A percentile compares a stretch with the other conserved stretches of the same genome.
These are phyloP conservation scores for Pelargonium myrrhifolium DNA, from an alignment of 441 rosid species.

Conservation along the genomic window DNA sequence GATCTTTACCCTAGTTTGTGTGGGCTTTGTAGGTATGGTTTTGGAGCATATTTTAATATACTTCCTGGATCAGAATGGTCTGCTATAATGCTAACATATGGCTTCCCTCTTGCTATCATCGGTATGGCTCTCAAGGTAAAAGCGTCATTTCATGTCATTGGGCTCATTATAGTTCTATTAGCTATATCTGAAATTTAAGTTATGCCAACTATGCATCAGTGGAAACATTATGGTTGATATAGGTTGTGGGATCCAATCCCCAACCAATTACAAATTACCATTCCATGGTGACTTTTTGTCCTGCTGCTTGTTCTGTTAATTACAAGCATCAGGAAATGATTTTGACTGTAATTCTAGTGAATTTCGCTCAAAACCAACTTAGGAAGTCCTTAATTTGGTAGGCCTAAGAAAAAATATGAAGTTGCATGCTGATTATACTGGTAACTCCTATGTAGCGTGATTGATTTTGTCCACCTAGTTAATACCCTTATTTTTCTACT, in stretches of 20 bases:
- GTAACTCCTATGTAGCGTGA: too few relatives aligned
- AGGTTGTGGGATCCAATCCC: neutral
- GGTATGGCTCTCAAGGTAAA: conserved; percentile 97
- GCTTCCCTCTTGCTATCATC: conserved; percentile 90
- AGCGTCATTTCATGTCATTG: conserved; percentile 11
- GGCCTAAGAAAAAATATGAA: too few relatives aligned
- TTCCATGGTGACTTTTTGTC: neutral
- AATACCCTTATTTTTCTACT: conserved; percentile 1
- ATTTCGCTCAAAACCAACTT: too few relatives aligned
- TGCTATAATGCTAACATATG: conserved; percentile 85
- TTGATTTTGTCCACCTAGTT: conserved; percentile 4
- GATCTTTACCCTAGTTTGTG: conserved; percentile 8
- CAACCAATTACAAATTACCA: neutral
- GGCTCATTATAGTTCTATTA: neutral
- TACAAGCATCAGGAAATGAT: too few relatives aligned
- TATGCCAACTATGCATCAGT: neutral
- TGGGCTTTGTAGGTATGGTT: conserved; percentile 58
- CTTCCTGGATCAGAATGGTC: conserved; percentile 98
- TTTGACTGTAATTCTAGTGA: too few relatives aligned
- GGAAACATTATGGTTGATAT: neutral
- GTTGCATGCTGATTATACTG: too few relatives aligned
- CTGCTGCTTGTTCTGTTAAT: too few relatives aligned
- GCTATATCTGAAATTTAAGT: conserved; percentile 5
- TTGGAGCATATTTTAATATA: conserved; percentile 86
- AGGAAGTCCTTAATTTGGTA: too few relatives aligned